Evolutionary conservation across 345 rosid species (phyloP), one percentile per base, ranked within the genome.

Genomic region (Brassica rapa): DNA sequence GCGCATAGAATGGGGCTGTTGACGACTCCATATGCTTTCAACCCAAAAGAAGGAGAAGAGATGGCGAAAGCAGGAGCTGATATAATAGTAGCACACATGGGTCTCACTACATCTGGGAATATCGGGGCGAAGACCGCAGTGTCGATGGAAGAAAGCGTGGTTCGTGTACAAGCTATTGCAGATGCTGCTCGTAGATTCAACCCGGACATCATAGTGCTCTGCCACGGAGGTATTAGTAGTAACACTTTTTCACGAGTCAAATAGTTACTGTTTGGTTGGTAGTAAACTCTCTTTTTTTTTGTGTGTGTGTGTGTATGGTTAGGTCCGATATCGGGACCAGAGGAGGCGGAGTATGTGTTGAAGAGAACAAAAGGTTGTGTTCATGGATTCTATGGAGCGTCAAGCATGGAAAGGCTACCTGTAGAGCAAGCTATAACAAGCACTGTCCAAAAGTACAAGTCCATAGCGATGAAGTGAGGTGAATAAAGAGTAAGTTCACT

Each of bases 11-110:
- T 92, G 90, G 98, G 98, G 71, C 82, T 94, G 16, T 84, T 94
- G 84, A 94, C 98, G 21, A 94, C 97, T 37, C 97, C 97, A 41
- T 94, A 94, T 77, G 92, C 97, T 57, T 94, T 94, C 80, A 86
- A 89, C 67, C 71, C 85, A 41, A 78, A 83, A 64, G 97, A 94
- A 86, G 92, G 92, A 59, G 84, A 62, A 65, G 86, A 90, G 82
- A 94, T 94, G 98, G 95, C 95, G 14, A 89, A 86, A 83, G 98
- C 92, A 46, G 97, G 97, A 75, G 98, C 98, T 70, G 90, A 92
- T 85, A 86, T 94, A 59, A 88, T 92, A 84, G 98, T 94, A 71
- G 98, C 97, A 43, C 97, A 92, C 75, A 92, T 94, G 98, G 98
- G 98, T 37, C 89, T 94, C 21, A 94, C 98, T 3, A 90, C 90